Evolutionary conservation across 1,139 yeast species (phyloP), one percentile per base, ranked within the genome.

Genomic region (Protomyces lactucae-debilis): DNA sequence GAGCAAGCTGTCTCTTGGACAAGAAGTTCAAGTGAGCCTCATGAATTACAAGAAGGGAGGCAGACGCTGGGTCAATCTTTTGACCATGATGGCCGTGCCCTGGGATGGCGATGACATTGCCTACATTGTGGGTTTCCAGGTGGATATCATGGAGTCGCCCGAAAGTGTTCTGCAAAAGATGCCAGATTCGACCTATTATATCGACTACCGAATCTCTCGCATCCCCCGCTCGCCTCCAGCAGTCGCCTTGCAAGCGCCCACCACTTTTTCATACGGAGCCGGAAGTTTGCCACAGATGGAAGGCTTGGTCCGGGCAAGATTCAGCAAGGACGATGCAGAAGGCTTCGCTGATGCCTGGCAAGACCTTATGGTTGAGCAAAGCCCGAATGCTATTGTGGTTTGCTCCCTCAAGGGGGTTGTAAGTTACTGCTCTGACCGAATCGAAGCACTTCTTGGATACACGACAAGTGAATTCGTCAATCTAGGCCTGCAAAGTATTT

Each of bases 1-100:
- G 40, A 28, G 48, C 21, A 54, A 39, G 28, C 52, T 65, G n/a
- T 40, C 55, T 52, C 51, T 46, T n/a, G 67, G 67, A 21, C 28
- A 64, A 25, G 68, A 66, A 53, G 40, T 53, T 4, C 68, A 66
- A 56, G 63, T 65, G n/a, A 37, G 66, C n/a, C 45, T 66, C 18
- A 37, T 64, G 14, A 66, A 66, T 40, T 66, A 65, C 60, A 56
- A 57, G 16, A 66, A 65, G 54, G 55, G 57, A 8, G 65, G 67
- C 4, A 43, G 57, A 14, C 61, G 67, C 18, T 66, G 66, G 59
- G 52, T 66, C n/a, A 66, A 66, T 43, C 18, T 63, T 48, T 18
- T 66, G 52, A 66, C 68, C 16, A 63, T 66, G 48, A 45, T 66
- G 35, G 67, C 68, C 21, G 57, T 66, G 57, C 23, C 61, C n/a